A percentile compares a stretch with the other conserved stretches of the same genome.
Evolutionary conservation across 106 monocot species (phyloP).

Genomic region (Dioscorea zingiberensis): DNA sequence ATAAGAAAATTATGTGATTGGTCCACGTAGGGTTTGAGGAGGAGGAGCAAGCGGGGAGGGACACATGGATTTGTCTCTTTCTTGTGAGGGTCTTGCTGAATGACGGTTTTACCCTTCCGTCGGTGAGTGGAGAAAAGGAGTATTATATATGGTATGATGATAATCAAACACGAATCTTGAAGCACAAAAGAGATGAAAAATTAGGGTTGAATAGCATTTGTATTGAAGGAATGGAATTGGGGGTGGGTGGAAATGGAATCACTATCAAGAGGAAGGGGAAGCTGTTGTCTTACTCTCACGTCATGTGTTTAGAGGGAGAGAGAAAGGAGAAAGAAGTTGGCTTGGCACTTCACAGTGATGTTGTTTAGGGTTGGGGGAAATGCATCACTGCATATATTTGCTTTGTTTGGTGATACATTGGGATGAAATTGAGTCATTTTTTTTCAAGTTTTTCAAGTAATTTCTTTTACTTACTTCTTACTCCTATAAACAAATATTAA

Average conservation of each 20-base stretch:
- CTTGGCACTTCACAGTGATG: too few relatives aligned
- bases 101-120: neutral
- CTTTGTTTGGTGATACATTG: too few relatives aligned
- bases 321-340: neutral
- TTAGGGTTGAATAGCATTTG: too few relatives aligned
- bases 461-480: too few relatives aligned
- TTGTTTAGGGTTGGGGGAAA: too few relatives aligned
- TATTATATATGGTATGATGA: neutral
- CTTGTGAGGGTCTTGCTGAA: neutral
- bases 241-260: neutral
- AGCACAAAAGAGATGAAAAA: too few relatives aligned
- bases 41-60: neutral
- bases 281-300: constrained; percentile 11
- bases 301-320: neutral
- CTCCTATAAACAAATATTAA: too few relatives aligned
- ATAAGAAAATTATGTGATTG: neutral
- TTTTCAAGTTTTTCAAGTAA: too few relatives aligned
- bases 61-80: constrained; percentile 21
- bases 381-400: too few relatives aligned
- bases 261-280: neutral
- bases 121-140: neutral
- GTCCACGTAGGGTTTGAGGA: neutral
- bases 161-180: too few relatives aligned
- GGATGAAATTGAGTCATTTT: too few relatives aligned
- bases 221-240: neutral